Conservation (phyloP, 2,329 filamentous ascomycete genomes). For the Paraconiothyrium sp. region DNA sequence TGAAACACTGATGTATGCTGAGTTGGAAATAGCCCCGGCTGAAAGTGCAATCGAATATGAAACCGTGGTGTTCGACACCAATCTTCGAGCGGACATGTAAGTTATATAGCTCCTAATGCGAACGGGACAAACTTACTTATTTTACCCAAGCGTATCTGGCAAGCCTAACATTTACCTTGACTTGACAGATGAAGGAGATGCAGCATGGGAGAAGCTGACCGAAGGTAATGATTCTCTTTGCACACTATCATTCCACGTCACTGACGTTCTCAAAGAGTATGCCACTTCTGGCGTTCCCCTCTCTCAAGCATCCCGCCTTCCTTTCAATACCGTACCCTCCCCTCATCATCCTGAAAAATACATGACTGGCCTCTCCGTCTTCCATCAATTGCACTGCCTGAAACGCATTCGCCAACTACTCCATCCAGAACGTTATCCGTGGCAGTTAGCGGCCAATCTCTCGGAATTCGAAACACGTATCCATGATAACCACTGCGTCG, state of each 20-base stretch:
- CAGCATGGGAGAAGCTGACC: background rate
- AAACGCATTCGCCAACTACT: background rate
- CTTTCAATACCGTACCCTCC: background rate
- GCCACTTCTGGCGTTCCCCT: background rate
- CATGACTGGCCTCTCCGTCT: constrained; percentile 1
- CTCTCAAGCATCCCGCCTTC: background rate
- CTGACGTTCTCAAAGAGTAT: background rate
- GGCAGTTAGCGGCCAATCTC: background rate
- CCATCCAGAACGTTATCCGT: constrained; percentile 2
- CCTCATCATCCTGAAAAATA: background rate
- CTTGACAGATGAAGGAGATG: background rate
- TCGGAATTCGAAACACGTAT: background rate
- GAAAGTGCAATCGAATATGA: constrained; percentile 3
- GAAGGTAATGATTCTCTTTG: background rate
- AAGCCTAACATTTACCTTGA: constrained; percentile 1
- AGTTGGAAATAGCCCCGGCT: background rate
- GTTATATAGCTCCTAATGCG: background rate
- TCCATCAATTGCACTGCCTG: background rate
- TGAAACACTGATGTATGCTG: background rate
- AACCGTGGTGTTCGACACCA: constrained; percentile 3
- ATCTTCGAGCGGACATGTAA: constrained; percentile 2
- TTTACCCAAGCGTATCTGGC: background rate
- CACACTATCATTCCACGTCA: background rate
- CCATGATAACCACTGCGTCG: background rate
- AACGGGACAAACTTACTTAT: background rate